Percentiles rank a stretch among this genome's conserved stretches.
These are phyloP conservation scores for Fusarium guadeloupense DNA, from an alignment of 2,329 filamentous ascomycete genomes.

Conservation along the genomic window DNA sequence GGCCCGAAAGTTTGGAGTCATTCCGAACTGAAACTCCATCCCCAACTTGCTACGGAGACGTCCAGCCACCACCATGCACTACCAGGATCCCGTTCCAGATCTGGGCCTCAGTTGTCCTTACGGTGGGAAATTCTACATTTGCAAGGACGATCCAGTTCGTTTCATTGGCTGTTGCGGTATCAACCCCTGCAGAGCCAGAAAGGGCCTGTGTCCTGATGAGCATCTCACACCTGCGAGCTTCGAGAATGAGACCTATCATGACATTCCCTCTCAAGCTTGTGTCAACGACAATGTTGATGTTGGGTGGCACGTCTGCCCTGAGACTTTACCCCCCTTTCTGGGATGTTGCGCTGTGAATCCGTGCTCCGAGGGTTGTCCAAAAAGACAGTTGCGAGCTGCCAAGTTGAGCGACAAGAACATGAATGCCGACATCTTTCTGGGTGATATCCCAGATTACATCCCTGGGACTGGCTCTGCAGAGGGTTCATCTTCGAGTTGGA, in stretches of 20 bases:
- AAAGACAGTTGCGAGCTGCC: slow-evolving; percentile 22
- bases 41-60: background rate
- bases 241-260: slow-evolving; percentile 30
- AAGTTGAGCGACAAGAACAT: slow-evolving; percentile 19
- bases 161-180: slow-evolving; percentile 54
- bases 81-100: slow-evolving; percentile 5
- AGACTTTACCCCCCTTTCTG: slow-evolving; percentile 47
- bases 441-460: background rate
- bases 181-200: slow-evolving; percentile 45
- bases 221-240: slow-evolving; percentile 45
- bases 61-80: slow-evolving; percentile 12
- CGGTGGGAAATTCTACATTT: slow-evolving; percentile 51
- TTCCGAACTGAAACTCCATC: background rate
- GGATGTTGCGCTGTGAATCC: slow-evolving; percentile 49
- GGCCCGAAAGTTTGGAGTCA: background rate
- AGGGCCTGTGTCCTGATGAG: slow-evolving; percentile 31
- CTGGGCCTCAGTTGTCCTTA: slow-evolving; percentile 47
- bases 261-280: slow-evolving; percentile 48
- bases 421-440: background rate
- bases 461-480: rapidly evolving
- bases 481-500: background rate
- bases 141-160: slow-evolving; percentile 41
- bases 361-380: slow-evolving; percentile 28
- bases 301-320: slow-evolving; percentile 49
- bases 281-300: slow-evolving; percentile 23